Conservation (phyloP, 208 protist species). For the Novymonas esmeraldas region DNA sequence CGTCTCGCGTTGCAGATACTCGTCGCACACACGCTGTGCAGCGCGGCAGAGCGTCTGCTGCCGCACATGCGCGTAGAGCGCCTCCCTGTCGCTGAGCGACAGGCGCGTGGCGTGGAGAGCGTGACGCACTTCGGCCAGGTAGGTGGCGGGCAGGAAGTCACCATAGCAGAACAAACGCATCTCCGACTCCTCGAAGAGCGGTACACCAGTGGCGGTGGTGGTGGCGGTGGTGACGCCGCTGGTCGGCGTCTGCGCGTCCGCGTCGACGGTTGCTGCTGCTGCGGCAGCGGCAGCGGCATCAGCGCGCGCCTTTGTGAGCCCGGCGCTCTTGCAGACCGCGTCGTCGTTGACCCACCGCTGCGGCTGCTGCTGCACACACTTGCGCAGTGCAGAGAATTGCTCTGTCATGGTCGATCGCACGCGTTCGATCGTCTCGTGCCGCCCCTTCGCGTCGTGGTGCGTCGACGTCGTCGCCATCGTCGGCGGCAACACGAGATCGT, state of each 20-base stretch:
- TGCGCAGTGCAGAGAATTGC: slow-evolving; percentile 49
- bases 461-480: neutral
- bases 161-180: slow-evolving; percentile 61
- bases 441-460: neutral
- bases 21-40: slow-evolving; percentile 24
- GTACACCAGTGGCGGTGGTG: too few species aligned
- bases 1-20: slow-evolving; percentile 9
- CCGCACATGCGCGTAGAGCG: slow-evolving; percentile 51
- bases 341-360: slow-evolving; percentile 30
- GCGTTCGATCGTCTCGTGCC: slow-evolving; percentile 14
- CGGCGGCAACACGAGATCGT: slow-evolving; percentile 56
- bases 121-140: slow-evolving; percentile 34
- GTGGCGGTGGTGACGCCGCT: too few species aligned
- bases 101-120: slow-evolving; percentile 51
- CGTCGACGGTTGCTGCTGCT: slow-evolving; percentile 21
- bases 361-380: slow-evolving; percentile 45
- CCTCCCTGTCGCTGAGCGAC: slow-evolving; percentile 59
- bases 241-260: too few species aligned
- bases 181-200: slow-evolving; percentile 45
- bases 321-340: slow-evolving; percentile 5
- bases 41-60: slow-evolving; percentile 45
- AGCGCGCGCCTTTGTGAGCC: neutral
- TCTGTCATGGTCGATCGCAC: slow-evolving; percentile 30
- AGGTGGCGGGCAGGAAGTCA: slow-evolving; percentile 44
- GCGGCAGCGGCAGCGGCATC: neutral